Base-by-base conservation (phyloP, 305 asterid species). In the Rubia peregrina region DNA sequence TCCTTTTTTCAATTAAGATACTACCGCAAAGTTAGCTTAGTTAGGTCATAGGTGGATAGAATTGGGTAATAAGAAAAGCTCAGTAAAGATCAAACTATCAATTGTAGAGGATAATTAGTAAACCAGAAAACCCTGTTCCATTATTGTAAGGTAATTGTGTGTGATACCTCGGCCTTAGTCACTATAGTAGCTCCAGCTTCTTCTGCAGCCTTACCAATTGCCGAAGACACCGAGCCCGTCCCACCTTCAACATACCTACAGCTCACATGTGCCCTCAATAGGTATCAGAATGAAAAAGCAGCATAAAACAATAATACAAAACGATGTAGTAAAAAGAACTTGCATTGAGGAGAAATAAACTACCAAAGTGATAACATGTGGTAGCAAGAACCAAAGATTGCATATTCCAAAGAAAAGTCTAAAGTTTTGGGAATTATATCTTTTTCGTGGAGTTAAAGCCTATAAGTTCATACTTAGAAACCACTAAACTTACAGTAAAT, bases 231-330 rank as follows among this genome's bases (percentile, higher is more conserved):
- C 26, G 92, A 84, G 62, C 98, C 98, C 98, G 90, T 93, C 79
- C 98, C 98, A 72, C 98, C 98, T 88, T 93, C 90, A 76, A 89
- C 98, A 75, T 88, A 85, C 77, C 98, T 90, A 83, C 83, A 82
- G 69, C 74, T 71, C 60, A 62, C 49, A 70, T 70, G 67, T 65
- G 44, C 38, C 43, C 67, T 71, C 44, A 78, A 69, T 19, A 61
- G 53, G 69, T 5, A 48, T 73, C 19, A 51, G 8, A 36, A 17
- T 51, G 38, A 68, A 16, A 3, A 57, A 55, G 62, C 61, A 33
- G 21, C n/a, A 11, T 62, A 36, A 72, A 51, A 38, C 71, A 40
- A 12, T 16, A 44, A 57, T 17, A 10, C 36, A 55, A 30, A 19
- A 30, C 33, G 57, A 21, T 44, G 42, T 36, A n/a, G 11, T 42